Evolutionary conservation across 2,329 filamentous ascomycete genomes (phyloP).

Genomic region (Lachnellula arida): DNA sequence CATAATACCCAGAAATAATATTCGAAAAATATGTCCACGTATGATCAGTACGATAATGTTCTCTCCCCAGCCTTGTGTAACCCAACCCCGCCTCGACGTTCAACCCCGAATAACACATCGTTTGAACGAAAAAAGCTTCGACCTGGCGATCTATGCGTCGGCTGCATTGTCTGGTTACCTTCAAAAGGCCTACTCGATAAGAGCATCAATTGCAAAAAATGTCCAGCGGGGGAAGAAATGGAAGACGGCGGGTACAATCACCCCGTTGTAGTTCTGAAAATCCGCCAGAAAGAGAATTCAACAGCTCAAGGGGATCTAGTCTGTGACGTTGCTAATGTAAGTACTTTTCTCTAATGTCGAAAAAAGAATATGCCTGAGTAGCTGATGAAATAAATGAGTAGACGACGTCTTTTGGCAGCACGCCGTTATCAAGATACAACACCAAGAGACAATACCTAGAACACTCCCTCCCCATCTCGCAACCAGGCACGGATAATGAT

Average conservation of each 20-base stretch:
- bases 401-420: constrained; percentile 17
- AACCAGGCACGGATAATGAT: background rate
- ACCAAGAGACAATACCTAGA: constrained; percentile 1
- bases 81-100: too few relatives aligned
- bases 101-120: too few relatives aligned
- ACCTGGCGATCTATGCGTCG: too few relatives aligned
- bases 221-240: background rate
- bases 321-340: constrained; percentile 17
- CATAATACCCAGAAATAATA: too few relatives aligned
- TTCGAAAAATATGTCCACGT: too few relatives aligned
- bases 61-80: too few relatives aligned
- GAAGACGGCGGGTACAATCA: constrained; percentile 15
- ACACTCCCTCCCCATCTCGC: constrained; percentile 12
- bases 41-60: too few relatives aligned
- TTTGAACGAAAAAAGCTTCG: too few relatives aligned
- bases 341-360: background rate
- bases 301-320: constrained; percentile 13
- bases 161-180: too few relatives aligned
- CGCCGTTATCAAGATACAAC: constrained; percentile 7
- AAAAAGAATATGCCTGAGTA: background rate
- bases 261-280: constrained; percentile 6
- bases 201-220: too few relatives aligned
- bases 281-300: background rate
- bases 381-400: background rate
- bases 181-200: too few relatives aligned